Evolutionary conservation across 495 filamentous ascomycete genomes (phyloP).

Genomic region (Penicillium antarcticum): DNA sequence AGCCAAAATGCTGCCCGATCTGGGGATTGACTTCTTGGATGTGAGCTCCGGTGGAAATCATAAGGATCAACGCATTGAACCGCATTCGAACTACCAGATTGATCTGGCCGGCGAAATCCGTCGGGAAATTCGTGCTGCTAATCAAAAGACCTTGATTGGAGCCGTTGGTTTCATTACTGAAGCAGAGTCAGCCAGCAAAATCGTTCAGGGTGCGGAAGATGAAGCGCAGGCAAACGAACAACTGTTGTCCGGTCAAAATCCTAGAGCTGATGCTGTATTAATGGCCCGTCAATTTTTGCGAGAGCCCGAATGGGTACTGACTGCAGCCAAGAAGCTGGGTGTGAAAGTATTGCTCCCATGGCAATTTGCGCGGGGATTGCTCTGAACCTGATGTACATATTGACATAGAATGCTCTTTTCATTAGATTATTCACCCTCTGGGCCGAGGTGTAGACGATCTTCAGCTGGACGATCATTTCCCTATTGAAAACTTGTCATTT

Average conservation of each 20-base stretch:
- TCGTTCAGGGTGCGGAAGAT: slow-evolving; percentile 53
- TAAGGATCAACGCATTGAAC: slow-evolving; percentile 53
- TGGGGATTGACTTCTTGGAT: slow-evolving; percentile 73
- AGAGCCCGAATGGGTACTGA: slow-evolving; percentile 65
- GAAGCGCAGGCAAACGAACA: slow-evolving; percentile 41
- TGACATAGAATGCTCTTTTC: neutral
- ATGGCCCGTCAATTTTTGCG: slow-evolving; percentile 62
- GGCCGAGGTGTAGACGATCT: neutral
- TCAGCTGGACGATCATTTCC: neutral
- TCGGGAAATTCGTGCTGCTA: slow-evolving; percentile 50
- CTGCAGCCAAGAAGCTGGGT: slow-evolving; percentile 55
- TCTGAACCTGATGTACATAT: neutral
- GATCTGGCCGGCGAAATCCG: slow-evolving; percentile 60
- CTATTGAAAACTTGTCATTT: neutral
- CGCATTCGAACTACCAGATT: slow-evolving; percentile 57
- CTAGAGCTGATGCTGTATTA: slow-evolving; percentile 62
- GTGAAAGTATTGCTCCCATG: slow-evolving; percentile 52
- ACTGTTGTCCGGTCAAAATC: slow-evolving; percentile 27
- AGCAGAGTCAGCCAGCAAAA: slow-evolving; percentile 53
- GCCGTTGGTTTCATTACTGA: slow-evolving; percentile 71
- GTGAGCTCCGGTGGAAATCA: slow-evolving; percentile 69
- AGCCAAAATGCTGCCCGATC: slow-evolving; percentile 58
- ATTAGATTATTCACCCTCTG: neutral
- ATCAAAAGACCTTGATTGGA: slow-evolving; percentile 58
- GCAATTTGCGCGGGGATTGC: slow-evolving; percentile 43